These are phyloP conservation scores for Monilinia fructigena DNA, from an alignment of 2,329 filamentous ascomycete genomes.

Conservation along the genomic window DNA sequence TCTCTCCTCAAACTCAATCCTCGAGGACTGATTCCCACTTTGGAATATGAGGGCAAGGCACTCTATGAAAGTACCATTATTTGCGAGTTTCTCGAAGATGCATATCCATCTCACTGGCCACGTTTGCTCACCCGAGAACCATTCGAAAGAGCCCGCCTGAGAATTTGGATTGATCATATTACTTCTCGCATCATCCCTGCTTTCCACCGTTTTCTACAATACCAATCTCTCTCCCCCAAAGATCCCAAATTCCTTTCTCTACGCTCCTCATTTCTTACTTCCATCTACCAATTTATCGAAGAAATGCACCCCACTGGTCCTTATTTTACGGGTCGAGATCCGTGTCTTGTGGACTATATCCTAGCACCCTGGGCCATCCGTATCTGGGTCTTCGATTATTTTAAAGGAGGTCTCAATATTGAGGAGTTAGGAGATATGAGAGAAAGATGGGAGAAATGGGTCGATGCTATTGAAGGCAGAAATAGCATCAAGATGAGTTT, in stretches of 20 bases:
- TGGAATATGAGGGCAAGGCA: conserved; percentile 56
- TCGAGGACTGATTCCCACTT: conserved; percentile 70
- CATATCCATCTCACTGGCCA: conserved; percentile 50
- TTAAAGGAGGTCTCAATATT: conserved; percentile 59
- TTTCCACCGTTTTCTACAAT: conserved; percentile 63
- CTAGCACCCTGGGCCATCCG: conserved; percentile 72
- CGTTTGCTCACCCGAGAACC: conserved; percentile 59
- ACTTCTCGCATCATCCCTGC: conserved; percentile 64
- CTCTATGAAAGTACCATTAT: conserved; percentile 73
- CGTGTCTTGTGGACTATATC: conserved; percentile 68
- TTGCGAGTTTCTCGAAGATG: conserved; percentile 74
- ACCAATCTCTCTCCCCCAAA: conserved; percentile 51
- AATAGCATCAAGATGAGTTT: conserved; percentile 65
- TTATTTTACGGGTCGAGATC: conserved; percentile 63
- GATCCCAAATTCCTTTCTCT: conserved; percentile 49
- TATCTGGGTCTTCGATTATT: conserved; percentile 72
- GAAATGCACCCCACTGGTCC: conserved; percentile 63
- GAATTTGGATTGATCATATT: conserved; percentile 72
- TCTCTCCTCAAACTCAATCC: conserved; percentile 71
- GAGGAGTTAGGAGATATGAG: conserved; percentile 53
- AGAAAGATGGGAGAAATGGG: conserved; percentile 65
- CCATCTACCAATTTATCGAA: conserved; percentile 58
- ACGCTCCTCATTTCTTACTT: conserved; percentile 55
- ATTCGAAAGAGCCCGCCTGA: conserved; percentile 63
- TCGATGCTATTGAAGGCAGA: conserved; percentile 56